Evolutionary conservation across 2,329 filamentous ascomycete species (phyloP).

Genomic region (Cordyceps javanica): DNA sequence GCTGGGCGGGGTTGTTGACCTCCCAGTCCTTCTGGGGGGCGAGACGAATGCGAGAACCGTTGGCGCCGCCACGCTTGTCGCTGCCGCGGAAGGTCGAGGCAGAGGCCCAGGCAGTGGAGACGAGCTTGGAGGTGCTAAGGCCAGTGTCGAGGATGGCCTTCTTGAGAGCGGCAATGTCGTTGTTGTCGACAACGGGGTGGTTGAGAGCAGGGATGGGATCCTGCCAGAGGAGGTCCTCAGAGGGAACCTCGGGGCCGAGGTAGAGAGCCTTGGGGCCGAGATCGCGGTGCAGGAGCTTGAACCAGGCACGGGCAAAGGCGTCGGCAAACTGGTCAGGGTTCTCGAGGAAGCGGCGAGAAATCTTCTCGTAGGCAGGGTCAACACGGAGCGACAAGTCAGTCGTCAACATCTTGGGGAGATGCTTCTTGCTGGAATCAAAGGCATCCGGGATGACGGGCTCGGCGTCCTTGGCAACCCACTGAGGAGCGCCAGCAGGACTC

Average conservation of each 20-base stretch:
- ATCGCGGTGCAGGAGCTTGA: constrained; percentile 78
- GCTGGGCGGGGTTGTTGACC: constrained; percentile 65
- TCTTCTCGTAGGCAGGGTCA: constrained; percentile 70
- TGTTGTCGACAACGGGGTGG: constrained; percentile 53
- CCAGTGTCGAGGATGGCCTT: constrained; percentile 59
- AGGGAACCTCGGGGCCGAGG: constrained; percentile 67
- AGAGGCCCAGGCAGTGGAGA: constrained; percentile 62
- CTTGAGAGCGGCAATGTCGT: constrained; percentile 62
- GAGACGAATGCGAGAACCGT: constrained; percentile 71
- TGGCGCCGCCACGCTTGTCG: constrained; percentile 79
- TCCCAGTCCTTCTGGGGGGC: constrained; percentile 66
- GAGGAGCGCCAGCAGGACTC: constrained; percentile 69
- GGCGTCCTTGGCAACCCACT: constrained; percentile 69
- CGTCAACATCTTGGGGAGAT: constrained; percentile 69
- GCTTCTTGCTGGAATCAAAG: constrained; percentile 64
- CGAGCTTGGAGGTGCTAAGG: constrained; percentile 53
- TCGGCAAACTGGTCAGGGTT: constrained; percentile 64
- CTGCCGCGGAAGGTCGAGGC: constrained; percentile 67
- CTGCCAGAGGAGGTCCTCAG: constrained; percentile 67
- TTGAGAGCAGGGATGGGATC: constrained; percentile 60
- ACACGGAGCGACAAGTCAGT: constrained; percentile 66
- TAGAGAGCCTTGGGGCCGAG: constrained; percentile 66
- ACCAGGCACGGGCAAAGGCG: constrained; percentile 69
- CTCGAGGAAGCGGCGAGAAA: constrained; percentile 62
- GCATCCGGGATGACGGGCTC: constrained; percentile 65